These are phyloP conservation scores for Venturia effusa DNA, from an alignment of 2,329 filamentous ascomycete species.

Conservation along the genomic window DNA sequence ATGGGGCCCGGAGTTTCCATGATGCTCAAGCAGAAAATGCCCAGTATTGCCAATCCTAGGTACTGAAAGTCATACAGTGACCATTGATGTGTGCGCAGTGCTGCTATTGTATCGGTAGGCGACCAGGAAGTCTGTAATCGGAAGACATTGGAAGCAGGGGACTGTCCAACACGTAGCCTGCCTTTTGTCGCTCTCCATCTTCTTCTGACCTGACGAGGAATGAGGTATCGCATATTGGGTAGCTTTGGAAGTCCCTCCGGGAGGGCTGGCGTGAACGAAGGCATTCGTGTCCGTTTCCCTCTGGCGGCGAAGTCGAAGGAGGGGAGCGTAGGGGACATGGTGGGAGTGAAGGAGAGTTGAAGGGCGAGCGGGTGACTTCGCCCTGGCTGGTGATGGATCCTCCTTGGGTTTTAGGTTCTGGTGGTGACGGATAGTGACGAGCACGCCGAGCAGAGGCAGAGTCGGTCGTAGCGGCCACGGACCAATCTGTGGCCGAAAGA, in stretches of 20 bases:
- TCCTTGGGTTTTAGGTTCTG: neutral
- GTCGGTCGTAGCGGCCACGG: neutral
- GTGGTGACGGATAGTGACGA: neutral
- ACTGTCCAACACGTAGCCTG: slow-evolving; percentile 54
- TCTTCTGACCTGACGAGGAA: slow-evolving; percentile 56
- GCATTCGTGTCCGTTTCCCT: neutral
- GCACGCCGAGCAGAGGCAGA: neutral
- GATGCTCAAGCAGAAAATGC: slow-evolving; percentile 73
- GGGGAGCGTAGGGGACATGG: neutral
- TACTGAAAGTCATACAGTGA: slow-evolving; percentile 79
- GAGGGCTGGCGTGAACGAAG: slow-evolving; percentile 1
- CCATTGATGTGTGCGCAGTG: slow-evolving; percentile 70
- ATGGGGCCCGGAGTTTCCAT: slow-evolving; percentile 69
- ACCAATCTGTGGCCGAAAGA: neutral
- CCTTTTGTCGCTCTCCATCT: slow-evolving; percentile 50
- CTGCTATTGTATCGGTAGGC: slow-evolving; percentile 63
- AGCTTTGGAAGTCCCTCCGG: neutral
- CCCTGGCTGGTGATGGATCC: neutral
- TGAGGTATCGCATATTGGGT: slow-evolving; percentile 21
- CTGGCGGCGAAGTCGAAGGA: slow-evolving; percentile 2
- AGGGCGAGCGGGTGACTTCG: neutral
- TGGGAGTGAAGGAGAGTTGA: neutral
- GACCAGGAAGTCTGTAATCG: slow-evolving; percentile 73
- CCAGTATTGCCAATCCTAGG: slow-evolving; percentile 58
- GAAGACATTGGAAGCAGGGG: slow-evolving; percentile 62